Conservation (phyloP, 1,284 basidiomycete species). For the Microbotryum intermedium region DNA sequence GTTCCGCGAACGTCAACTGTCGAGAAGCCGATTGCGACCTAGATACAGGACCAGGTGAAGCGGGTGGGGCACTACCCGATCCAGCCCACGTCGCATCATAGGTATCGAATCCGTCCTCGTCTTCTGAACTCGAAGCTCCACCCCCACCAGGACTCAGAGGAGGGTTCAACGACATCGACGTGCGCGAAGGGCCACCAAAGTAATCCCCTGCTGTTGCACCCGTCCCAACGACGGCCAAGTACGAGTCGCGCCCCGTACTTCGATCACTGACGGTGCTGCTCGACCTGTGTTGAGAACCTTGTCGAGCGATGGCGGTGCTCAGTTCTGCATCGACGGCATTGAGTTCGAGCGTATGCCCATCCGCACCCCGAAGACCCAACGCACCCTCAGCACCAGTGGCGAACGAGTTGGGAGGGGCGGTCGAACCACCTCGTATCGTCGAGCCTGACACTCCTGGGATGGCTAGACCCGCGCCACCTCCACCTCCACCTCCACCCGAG, state of each 20-base stretch:
- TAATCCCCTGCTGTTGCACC: not conserved
- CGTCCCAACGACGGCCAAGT: not conserved
- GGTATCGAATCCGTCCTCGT: slow-evolving; percentile 29
- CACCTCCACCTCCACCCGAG: not conserved
- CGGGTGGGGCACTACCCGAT: not conserved
- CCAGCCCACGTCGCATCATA: slow-evolving; percentile 9
- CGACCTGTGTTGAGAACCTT: not conserved
- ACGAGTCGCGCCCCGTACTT: no score
- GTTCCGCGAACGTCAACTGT: no score
- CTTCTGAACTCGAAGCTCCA: slow-evolving; percentile 48
- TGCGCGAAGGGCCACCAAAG: no score
- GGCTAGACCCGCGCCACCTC: no score
- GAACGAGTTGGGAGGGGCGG: slow-evolving; percentile 6
- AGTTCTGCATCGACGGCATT: not conserved
- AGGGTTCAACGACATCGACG: slow-evolving; percentile 2
- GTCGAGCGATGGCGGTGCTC: not conserved
- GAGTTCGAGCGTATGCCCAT: not conserved
- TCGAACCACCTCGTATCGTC: not conserved
- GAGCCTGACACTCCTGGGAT: not conserved
- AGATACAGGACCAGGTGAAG: not conserved
- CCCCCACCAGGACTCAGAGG: slow-evolving; percentile 39
- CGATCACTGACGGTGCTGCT: not conserved
- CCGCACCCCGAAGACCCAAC: not conserved
- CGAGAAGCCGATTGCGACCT: not conserved
- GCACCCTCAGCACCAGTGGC: slow-evolving; percentile 2